A percentile compares a stretch with the other conserved stretches of the same genome.
These are phyloP conservation scores for Hyaloscypha variabilis DNA, from an alignment of 495 filamentous ascomycete genomes.

Conservation along the genomic window DNA sequence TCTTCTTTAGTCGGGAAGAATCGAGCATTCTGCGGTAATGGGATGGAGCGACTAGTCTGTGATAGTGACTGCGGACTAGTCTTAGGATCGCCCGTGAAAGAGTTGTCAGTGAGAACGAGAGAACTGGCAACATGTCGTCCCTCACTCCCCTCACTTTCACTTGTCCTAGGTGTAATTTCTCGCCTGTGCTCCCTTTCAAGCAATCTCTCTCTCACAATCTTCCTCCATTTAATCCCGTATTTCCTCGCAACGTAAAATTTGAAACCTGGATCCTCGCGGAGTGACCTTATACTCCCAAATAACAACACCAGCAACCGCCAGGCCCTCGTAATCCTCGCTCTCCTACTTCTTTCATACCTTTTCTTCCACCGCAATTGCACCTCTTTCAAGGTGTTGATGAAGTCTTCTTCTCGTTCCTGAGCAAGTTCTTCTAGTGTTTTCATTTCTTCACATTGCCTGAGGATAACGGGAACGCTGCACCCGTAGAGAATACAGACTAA, in stretches of 20 bases:
- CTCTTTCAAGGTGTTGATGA: not conserved
- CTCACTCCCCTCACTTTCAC: too few species aligned
- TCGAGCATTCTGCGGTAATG: not conserved
- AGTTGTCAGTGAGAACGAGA: too few species aligned
- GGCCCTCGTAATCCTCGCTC: not conserved
- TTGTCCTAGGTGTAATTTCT: not conserved
- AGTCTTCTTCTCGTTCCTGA: not conserved
- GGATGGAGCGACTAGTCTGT: not conserved
- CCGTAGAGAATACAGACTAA: conserved; percentile 43
- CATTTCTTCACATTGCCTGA: not conserved
- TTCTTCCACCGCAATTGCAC: not conserved
- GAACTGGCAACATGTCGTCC: too few species aligned
- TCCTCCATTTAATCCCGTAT: not conserved
- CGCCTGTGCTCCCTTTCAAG: not conserved
- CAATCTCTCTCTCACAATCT: not conserved
- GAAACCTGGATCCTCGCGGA: not conserved
- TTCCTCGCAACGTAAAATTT: not conserved
- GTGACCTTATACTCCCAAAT: not conserved
- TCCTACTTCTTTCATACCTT: not conserved
- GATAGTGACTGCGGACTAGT: too few species aligned
- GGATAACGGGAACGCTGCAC: not conserved
- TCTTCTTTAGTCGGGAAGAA: not conserved
- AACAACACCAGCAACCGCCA: not conserved
- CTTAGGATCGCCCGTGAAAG: too few species aligned
- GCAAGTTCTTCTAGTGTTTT: not conserved